Evolutionary conservation across 108 stramenopile species (phyloP), one percentile per base, ranked within the genome.

Genomic region (Skeletonema potamos): DNA sequence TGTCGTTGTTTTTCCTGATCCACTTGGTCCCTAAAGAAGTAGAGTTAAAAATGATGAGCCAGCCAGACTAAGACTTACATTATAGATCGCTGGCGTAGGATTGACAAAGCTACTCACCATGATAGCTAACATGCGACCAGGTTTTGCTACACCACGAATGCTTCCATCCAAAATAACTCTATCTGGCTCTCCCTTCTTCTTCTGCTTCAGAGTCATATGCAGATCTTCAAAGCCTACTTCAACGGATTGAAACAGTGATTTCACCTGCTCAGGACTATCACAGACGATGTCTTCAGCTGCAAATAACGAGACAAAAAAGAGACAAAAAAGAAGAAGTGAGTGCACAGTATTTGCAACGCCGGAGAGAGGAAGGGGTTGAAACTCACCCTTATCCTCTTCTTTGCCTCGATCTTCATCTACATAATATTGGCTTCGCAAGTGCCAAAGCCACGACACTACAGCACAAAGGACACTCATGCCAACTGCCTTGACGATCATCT

Each of bases 51-150:
- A n/a, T n/a, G n/a, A n/a, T n/a, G n/a, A n/a, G n/a, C n/a, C n/a
- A n/a, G n/a, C n/a, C n/a, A n/a, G n/a, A n/a, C n/a, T n/a, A n/a
- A n/a, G n/a, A n/a, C n/a, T n/a, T n/a, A n/a, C n/a, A n/a, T n/a
- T n/a, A n/a, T n/a, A n/a, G n/a, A n/a, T n/a, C n/a, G n/a, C n/a
- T n/a, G n/a, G n/a, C n/a, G n/a, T n/a, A n/a, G n/a, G n/a, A n/a
- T n/a, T n/a, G n/a, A n/a, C n/a, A n/a, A n/a, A n/a, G n/a, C n/a
- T n/a, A n/a, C n/a, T n/a, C n/a, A n/a, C n/a, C 90, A 91, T 91
- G 32, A 91, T 84, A 27, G 90, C 90, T 32, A 88, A 54, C 87
- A 91, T 86, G 6, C 90, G 73, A 7, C 92, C 92, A 26, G 92
- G 88, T 30, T 74, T 78, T 22, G 92, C 92, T 44, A 75, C 63